phyloP scores from a whole-genome alignment of 2,329 filamentous ascomycete species.

The Amesomyces nigricolor region DNA sequence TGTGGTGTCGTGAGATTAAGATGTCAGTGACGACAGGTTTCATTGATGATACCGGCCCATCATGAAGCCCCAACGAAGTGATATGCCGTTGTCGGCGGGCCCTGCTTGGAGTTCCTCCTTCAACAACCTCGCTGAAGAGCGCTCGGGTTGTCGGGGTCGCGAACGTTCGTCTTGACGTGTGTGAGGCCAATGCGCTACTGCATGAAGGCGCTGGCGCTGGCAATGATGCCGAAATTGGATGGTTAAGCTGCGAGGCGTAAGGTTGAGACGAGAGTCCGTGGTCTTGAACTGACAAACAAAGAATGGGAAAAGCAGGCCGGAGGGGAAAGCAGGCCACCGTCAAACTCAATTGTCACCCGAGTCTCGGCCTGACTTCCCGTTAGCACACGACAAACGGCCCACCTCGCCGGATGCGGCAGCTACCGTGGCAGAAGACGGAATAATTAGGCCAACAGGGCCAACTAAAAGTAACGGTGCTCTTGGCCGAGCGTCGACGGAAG shows the following conservation, averaged over 20 bases:
- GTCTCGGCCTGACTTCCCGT: background rate
- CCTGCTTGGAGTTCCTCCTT: no score
- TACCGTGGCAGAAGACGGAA: background rate
- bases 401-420: slow-evolving; percentile 1
- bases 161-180: background rate
- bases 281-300: no score
- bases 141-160: no score
- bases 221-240: background rate
- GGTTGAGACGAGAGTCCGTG: no score
- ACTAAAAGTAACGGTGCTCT: background rate
- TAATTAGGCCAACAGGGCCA: background rate
- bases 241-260: background rate
- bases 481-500: background rate
- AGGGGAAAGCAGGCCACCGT: background rate
- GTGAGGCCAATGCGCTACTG: background rate
- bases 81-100: background rate
- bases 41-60: slow-evolving; percentile 15
- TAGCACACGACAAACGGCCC: background rate
- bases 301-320: background rate
- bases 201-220: background rate
- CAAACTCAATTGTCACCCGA: background rate
- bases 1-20: background rate
- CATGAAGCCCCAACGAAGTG: slow-evolving; percentile 16
- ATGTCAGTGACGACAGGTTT: background rate
- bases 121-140: no score